Conservation (phyloP, 208 protist species). For the Crithidia expoeki region DNA sequence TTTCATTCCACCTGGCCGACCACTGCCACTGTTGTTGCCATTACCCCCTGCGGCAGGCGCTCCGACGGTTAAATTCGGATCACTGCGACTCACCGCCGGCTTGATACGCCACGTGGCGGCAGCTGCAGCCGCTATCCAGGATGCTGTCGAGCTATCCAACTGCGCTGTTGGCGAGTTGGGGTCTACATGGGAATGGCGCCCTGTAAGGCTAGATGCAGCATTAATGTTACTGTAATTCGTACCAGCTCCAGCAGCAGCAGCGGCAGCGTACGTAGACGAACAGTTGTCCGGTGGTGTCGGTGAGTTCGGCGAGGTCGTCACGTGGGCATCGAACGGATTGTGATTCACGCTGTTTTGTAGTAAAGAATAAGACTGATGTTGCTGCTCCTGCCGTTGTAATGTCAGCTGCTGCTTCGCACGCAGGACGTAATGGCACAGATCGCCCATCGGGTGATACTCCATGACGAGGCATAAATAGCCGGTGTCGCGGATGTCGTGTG, state of each 20-base stretch:
- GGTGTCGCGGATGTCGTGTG: conserved; percentile 25
- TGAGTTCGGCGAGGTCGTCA: background rate
- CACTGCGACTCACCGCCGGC: conserved; percentile 1
- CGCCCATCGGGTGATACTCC: conserved; percentile 83
- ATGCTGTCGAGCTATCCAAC: conserved; percentile 8
- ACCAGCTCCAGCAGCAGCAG: background rate
- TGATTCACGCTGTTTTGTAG: background rate
- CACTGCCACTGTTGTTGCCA: conserved; percentile 1
- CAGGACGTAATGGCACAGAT: conserved; percentile 74
- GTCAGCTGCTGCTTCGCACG: conserved; percentile 37
- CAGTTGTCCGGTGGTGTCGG: conserved; percentile 13
- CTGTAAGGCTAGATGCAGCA: background rate
- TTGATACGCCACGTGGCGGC: conserved; percentile 24
- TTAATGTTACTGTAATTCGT: background rate
- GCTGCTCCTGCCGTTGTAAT: conserved; percentile 15
- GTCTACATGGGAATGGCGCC: background rate
- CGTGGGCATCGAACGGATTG: background rate
- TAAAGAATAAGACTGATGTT: background rate
- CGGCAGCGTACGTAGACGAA: background rate
- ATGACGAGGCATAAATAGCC: conserved; percentile 85
- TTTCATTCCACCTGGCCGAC: no score
- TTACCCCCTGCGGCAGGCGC: background rate
- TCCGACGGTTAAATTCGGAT: background rate
- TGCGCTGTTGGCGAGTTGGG: conserved; percentile 9
- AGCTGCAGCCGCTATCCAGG: conserved; percentile 14